These are phyloP conservation scores for Yamagishiella unicocca DNA, from an alignment of 139 green algal genomes.

Conservation along the genomic window DNA sequence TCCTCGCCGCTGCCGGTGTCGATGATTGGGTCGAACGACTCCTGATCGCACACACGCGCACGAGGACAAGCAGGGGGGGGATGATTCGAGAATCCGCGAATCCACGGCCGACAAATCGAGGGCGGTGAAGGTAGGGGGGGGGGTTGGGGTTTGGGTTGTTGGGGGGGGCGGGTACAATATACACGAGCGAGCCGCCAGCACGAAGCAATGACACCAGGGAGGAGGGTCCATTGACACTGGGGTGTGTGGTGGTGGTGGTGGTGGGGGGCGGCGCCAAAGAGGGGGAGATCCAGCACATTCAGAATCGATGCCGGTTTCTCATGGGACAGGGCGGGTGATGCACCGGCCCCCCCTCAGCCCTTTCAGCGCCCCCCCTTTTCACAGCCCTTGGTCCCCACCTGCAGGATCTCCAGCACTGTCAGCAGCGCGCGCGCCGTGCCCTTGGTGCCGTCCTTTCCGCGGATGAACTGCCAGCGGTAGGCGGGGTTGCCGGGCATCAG, in stretches of 20 bases:
- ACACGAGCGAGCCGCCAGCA: no score
- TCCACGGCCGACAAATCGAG: no score
- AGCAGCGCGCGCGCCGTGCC: conserved; percentile 43
- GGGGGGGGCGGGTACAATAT: no score
- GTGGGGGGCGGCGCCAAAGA: background rate
- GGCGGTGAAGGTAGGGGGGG: no score
- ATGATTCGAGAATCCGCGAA: no score
- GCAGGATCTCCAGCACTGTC: conserved; percentile 61
- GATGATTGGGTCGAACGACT: conserved; percentile 92
- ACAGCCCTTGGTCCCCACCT: conserved; percentile 17
- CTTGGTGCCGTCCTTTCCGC: conserved; percentile 50
- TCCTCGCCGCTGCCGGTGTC: conserved; percentile 81
- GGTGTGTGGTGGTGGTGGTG: background rate
- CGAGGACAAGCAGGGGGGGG: no score
- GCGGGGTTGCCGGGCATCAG: conserved; percentile 47
- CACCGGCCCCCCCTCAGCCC: background rate
- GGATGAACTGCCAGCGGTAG: conserved; percentile 54
- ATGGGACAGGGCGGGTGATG: background rate
- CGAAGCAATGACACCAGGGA: no score
- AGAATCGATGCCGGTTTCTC: no score
- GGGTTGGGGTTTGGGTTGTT: no score
- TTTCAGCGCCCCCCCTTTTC: background rate
- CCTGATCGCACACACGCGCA: conserved; percentile 6
- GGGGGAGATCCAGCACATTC: background rate
- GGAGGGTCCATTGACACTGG: no score